Evolutionary conservation across 345 rosid genomes (phyloP).

Genomic region (Noccaea bulbosa): DNA sequence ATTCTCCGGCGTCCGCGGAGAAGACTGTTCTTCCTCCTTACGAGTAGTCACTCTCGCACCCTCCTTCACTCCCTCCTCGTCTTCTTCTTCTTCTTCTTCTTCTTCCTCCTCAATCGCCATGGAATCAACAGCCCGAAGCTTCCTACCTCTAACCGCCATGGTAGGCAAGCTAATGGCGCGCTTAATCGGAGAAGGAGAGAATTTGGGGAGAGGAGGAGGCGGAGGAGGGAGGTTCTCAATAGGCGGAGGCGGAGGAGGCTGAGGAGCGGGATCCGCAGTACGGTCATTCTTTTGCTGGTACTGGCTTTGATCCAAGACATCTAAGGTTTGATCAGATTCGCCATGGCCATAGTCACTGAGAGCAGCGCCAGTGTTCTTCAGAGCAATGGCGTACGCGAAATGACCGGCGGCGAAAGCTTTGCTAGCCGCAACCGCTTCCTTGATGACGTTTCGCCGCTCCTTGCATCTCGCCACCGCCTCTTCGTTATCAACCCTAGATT

Average conservation of each 20-base stretch:
- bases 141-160: conserved; percentile 44
- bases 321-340: conserved; percentile 54
- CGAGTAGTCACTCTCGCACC: not conserved
- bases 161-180: conserved; percentile 74
- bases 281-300: conserved; percentile 36
- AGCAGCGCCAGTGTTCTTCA: conserved; percentile 90
- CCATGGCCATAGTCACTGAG: conserved; percentile 89
- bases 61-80: conserved; percentile 40
- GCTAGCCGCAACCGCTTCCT: conserved; percentile 81
- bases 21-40: conserved; percentile 28
- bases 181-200: conserved; percentile 81
- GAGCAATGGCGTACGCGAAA: conserved; percentile 67
- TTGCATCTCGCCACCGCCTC: conserved; percentile 86
- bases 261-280: conserved; percentile 48
- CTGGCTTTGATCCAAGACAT: conserved; percentile 38
- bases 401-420: conserved; percentile 87
- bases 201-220: conserved; percentile 81
- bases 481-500: conserved; percentile 86
- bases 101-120: conserved; percentile 60
- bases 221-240: conserved; percentile 69
- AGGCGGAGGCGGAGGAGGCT: conserved; percentile 66
- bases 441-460: conserved; percentile 73
- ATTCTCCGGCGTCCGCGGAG: conserved; percentile 39
- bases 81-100: conserved; percentile 53
- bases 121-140: conserved; percentile 47